phyloP scores from a whole-genome alignment of 176 grass and related monocot species.

The Avena atlantica region DNA sequence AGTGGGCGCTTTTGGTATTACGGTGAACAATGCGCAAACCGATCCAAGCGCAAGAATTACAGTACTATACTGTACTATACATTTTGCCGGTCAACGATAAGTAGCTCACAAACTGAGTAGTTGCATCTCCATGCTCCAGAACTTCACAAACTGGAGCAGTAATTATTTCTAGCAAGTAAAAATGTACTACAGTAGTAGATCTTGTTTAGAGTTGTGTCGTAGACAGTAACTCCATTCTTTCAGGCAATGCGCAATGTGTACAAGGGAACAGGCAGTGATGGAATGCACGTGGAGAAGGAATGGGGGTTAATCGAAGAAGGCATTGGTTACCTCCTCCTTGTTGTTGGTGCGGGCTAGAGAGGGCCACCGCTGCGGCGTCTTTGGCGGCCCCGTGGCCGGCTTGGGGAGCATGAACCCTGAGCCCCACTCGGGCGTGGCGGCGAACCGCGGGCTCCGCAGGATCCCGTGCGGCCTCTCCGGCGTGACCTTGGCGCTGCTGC shows the following conservation, averaged over 20 bases:
- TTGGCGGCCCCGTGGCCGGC: neutral
- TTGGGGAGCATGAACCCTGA: constrained; percentile 54
- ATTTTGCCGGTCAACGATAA: too few relatives aligned
- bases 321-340: constrained; percentile 56
- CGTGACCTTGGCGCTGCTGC: constrained; percentile 41
- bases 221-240: neutral
- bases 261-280: constrained; percentile 46
- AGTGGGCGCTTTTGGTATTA: neutral
- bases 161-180: neutral
- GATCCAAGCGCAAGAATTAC: neutral
- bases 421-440: constrained; percentile 55
- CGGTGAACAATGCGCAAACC: neutral
- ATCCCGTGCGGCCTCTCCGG: constrained; percentile 51
- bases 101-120: too few relatives aligned
- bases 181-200: neutral
- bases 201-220: neutral
- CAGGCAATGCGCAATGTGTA: neutral
- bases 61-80: too few relatives aligned
- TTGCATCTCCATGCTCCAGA: too few relatives aligned
- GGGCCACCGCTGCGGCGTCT: constrained; percentile 59
- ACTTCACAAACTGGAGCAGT: too few relatives aligned
- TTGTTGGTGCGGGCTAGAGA: constrained; percentile 46
- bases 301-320: neutral
- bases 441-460: constrained; percentile 54
- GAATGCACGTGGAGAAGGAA: constrained; percentile 37